A percentile compares a stretch with the other conserved stretches of the same genome.
Conservation (phyloP, 1,284 basidiomycete species). For the Microbotryum silenes-acaulis region DNA sequence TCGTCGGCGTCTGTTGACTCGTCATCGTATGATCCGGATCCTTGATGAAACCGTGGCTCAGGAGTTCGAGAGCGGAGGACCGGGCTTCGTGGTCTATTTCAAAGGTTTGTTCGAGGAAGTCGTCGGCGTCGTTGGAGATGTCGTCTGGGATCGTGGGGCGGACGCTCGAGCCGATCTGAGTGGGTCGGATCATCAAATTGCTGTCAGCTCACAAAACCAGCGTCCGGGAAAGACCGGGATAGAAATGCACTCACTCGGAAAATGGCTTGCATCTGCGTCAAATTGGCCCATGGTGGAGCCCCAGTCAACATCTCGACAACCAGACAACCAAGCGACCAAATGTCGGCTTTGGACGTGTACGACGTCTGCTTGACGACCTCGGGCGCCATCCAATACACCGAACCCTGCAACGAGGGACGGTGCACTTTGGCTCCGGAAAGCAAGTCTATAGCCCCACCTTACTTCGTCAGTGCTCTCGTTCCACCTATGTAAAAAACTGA, state of each 20-base stretch:
- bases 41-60: conserved; percentile 55
- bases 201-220: background rate
- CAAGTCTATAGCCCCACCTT: conserved; percentile 50
- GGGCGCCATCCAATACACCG: conserved; percentile 98
- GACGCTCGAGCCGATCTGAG: conserved; percentile 75
- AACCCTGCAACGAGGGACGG: conserved; percentile 87
- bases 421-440: conserved; percentile 68
- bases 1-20: conserved; percentile 28
- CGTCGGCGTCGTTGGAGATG: conserved; percentile 73
- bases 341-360: conserved; percentile 92
- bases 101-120: conserved; percentile 77
- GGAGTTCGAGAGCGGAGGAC: conserved; percentile 66
- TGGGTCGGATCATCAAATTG: background rate
- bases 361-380: conserved; percentile 95
- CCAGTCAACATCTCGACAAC: conserved; percentile 99
- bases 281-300: conserved; percentile 90
- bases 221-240: background rate
- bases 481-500: background rate
- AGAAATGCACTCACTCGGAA: conserved; percentile 59
- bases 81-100: conserved; percentile 73
- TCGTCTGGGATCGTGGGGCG: conserved; percentile 79
- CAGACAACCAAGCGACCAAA: conserved; percentile 96
- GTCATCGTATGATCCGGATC: conserved; percentile 5
- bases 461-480: conserved; percentile 4
- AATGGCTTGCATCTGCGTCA: conserved; percentile 99